These are phyloP conservation scores for Periconia macrospinosa DNA, from an alignment of 2,329 filamentous ascomycete species.

Conservation along the genomic window DNA sequence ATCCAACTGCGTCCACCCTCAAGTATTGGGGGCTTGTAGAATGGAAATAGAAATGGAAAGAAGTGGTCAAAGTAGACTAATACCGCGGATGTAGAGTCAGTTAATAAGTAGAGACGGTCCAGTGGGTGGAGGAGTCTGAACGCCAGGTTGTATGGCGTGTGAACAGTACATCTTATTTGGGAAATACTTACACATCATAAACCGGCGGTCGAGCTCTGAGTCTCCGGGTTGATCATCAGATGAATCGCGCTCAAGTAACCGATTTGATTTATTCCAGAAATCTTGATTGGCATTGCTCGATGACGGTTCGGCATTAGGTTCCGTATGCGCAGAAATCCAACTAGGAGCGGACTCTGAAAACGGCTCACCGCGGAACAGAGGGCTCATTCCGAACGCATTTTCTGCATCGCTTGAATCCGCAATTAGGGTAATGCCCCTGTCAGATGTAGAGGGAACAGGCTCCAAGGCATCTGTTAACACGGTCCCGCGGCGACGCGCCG, in stretches of 20 bases:
- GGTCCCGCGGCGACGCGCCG: slow-evolving; percentile 2
- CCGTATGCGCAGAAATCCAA: background rate
- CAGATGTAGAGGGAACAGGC: background rate
- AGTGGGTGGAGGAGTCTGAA: no score
- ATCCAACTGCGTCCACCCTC: slow-evolving; percentile 65
- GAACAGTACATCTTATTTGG: slow-evolving; percentile 37
- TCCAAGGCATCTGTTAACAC: slow-evolving; percentile 4
- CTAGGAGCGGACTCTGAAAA: background rate
- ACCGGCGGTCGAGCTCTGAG: slow-evolving; percentile 9
- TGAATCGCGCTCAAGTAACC: background rate
- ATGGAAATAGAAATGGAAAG: slow-evolving; percentile 65
- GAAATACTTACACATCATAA: slow-evolving; percentile 1
- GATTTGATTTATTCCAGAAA: background rate
- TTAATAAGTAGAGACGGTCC: no score
- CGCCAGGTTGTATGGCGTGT: no score
- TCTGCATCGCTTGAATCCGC: background rate
- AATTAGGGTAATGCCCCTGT: background rate
- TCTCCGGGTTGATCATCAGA: slow-evolving; percentile 1
- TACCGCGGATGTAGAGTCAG: no score
- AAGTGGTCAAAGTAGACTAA: slow-evolving; percentile 62
- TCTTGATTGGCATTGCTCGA: slow-evolving; percentile 3
- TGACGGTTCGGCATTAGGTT: background rate
- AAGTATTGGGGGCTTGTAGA: slow-evolving; percentile 60
- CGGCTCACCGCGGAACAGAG: background rate
- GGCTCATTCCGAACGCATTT: background rate